Evolutionary conservation across 306 rosid species (phyloP), one percentile per base, ranked within the genome.

Genomic region (Comarum palustre): DNA sequence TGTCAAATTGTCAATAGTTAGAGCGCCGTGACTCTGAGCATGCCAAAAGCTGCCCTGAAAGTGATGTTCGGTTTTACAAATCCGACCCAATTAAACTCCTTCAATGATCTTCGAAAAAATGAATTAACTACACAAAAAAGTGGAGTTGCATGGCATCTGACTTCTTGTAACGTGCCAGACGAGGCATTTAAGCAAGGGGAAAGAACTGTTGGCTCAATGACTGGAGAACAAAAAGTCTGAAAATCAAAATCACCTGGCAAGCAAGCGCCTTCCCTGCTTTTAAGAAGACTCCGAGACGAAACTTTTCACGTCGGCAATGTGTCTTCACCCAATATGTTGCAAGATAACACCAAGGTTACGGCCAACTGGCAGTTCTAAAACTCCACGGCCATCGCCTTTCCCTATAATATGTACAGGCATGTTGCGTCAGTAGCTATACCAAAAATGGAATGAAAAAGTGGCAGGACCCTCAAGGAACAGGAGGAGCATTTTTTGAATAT

Each of bases 401-500:
- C 65, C 72, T 86, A 69, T 74, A 82, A 79, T 64, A 79, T 68
- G 85, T 83, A 84, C 82, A 79, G 74, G 81, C 73, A 82, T 73
- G 84, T 70, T 79, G 68, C 82, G 66, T 64, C 72, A 69, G 62
- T 69, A 22, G 80, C 86, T 78, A 66, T 79, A 72, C 80, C 82
- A 73, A 75, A 41, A 78, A 63, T 65, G 67, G 78, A 78, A 84
- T 75, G 78, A 77, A 77, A 74, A 75, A 52, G 66, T 12, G 3
- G 17, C 27, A 38, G 60, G 69, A 75, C 67, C 72, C 73, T 94
- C 92, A 94, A 51, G 97, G 95, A 84, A 89, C 90, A 36, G 90
- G 86, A 57, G 97, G 90, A 47, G 97, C 89, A 76, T 94, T 91
- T 86, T 86, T 84, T 16, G 95, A 86, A 87, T 86, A 88, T 87